phyloP scores from a whole-genome alignment of 2,329 filamentous ascomycete genomes.

The Cytospora piceicola region DNA sequence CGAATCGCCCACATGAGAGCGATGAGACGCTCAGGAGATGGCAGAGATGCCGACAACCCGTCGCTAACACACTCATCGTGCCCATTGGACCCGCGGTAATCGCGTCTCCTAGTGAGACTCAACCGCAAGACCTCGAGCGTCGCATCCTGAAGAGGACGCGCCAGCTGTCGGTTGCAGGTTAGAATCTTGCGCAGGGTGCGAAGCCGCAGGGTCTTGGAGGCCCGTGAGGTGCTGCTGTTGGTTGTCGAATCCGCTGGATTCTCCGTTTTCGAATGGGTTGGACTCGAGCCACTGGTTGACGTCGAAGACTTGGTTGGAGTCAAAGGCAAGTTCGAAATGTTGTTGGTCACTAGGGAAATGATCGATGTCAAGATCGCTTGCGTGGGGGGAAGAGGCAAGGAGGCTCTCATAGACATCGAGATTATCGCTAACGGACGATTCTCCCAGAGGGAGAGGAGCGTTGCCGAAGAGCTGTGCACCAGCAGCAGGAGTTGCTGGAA shows the following conservation, averaged over 20 bases:
- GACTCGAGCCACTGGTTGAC: conserved; percentile 57
- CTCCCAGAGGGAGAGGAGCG: conserved; percentile 70
- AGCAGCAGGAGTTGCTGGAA: conserved; percentile 62
- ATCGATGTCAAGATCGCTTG: conserved; percentile 68
- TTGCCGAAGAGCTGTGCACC: conserved; percentile 63
- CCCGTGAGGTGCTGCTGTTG: conserved; percentile 48
- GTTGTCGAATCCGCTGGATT: conserved; percentile 54
- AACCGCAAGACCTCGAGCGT: conserved; percentile 75
- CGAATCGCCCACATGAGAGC: conserved; percentile 52
- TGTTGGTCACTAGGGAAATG: conserved; percentile 65
- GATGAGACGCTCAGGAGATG: conserved; percentile 48
- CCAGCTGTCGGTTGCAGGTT: conserved; percentile 74
- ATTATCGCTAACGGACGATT: conserved; percentile 69
- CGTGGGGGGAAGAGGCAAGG: conserved; percentile 74
- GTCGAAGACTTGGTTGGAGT: conserved; percentile 57
- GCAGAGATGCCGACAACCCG: conserved; percentile 22
- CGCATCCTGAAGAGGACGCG: conserved; percentile 75
- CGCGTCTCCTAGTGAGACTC: conserved; percentile 34
- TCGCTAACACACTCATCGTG: conserved; percentile 20
- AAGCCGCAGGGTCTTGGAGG: conserved; percentile 61
- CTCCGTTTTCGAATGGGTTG: conserved; percentile 45
- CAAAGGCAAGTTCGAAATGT: conserved; percentile 27
- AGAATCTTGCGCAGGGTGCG: conserved; percentile 66
- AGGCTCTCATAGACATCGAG: conserved; percentile 75
- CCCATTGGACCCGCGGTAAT: conserved; percentile 11